Evolutionary conservation across 139 green algal species (phyloP).

Genomic region (Auxenochlorella pyrenoidosa): DNA sequence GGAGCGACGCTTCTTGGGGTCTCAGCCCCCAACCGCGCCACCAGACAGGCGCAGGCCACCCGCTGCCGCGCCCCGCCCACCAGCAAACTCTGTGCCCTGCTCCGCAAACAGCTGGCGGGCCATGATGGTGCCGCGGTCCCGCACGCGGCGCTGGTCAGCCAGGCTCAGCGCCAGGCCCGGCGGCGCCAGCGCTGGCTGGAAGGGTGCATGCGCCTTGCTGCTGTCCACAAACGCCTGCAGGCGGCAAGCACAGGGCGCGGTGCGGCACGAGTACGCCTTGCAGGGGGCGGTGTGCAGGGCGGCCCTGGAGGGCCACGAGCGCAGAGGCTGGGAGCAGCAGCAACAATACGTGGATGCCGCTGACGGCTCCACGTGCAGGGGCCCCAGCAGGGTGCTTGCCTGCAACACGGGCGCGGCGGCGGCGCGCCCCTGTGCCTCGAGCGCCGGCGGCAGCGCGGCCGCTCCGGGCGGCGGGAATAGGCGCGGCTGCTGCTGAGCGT

Average conservation of each 20-base stretch:
- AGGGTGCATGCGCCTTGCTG: slow-evolving; percentile 57
- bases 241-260: too few species aligned
- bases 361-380: too few species aligned
- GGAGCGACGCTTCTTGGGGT: too few species aligned
- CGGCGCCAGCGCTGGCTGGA: slow-evolving; percentile 27
- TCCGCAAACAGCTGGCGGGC: slow-evolving; percentile 84
- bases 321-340: too few species aligned
- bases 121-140: slow-evolving; percentile 85
- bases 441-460: neutral
- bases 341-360: neutral
- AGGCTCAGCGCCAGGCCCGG: slow-evolving; percentile 35
- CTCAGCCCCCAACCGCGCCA: too few species aligned
- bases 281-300: neutral
- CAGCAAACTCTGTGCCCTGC: slow-evolving; percentile 67
- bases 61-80: slow-evolving; percentile 40
- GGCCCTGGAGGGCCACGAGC: too few species aligned
- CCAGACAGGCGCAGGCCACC: too few species aligned
- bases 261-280: too few species aligned
- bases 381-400: neutral
- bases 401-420: slow-evolving; percentile 33
- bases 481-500: slow-evolving; percentile 2
- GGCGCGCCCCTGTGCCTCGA: neutral
- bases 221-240: slow-evolving; percentile 69
- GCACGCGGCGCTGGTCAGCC: slow-evolving; percentile 67
- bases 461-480: neutral